Conservation (phyloP, 441 rosid species). For the Mallotus repandus region DNA sequence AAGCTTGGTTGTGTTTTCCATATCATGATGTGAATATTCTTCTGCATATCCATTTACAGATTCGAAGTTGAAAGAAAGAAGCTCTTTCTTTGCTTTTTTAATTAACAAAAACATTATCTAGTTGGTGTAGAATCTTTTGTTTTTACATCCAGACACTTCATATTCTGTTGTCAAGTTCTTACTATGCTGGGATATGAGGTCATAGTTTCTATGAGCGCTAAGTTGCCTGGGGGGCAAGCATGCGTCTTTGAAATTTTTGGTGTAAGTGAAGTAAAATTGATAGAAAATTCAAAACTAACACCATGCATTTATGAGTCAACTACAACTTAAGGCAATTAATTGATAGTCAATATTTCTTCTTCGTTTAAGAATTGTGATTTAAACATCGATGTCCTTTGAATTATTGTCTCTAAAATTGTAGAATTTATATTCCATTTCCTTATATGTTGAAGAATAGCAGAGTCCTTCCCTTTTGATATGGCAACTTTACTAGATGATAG, state of each 20-base stretch:
- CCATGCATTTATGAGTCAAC: background rate
- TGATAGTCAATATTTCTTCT: too few species aligned
- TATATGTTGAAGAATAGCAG: too few species aligned
- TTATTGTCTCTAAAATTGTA: too few species aligned
- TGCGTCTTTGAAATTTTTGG: background rate
- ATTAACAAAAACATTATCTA: background rate
- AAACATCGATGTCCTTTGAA: background rate
- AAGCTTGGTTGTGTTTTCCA: constrained; percentile 21
- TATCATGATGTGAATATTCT: background rate
- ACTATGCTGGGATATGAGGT: background rate
- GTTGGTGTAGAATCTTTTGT: background rate
- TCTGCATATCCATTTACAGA: background rate
- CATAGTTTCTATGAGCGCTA: background rate
- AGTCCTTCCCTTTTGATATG: too few species aligned
- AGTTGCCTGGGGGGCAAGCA: background rate
- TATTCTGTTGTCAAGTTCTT: background rate
- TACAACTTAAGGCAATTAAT: too few species aligned
- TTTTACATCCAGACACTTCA: background rate
- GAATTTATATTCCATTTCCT: too few species aligned
- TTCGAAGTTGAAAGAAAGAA: background rate
- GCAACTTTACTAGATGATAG: too few species aligned
- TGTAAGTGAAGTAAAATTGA: background rate
- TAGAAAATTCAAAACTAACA: background rate
- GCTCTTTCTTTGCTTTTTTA: background rate
- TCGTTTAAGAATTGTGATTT: background rate